Percentiles rank a stretch among this genome's conserved stretches.
phyloP scores from a whole-genome alignment of 164 flowering plant species.

The Dillenia suffruticosa region DNA sequence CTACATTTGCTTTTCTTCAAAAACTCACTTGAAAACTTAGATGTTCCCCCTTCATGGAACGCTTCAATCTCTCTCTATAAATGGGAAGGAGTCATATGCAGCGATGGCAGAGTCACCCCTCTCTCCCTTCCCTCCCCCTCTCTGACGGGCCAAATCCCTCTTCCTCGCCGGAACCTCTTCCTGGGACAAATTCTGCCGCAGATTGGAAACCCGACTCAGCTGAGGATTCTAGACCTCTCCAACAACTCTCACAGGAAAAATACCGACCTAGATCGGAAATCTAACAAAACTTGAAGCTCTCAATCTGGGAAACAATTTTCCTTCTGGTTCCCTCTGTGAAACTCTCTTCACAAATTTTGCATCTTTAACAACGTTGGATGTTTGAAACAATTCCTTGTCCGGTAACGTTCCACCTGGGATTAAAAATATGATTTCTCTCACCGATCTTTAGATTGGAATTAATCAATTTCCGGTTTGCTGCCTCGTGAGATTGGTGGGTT shows the following conservation, averaged over 20 bases:
- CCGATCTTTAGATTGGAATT: constrained; percentile 55
- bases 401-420: constrained; percentile 56
- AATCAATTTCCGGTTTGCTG: constrained; percentile 58
- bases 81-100: constrained; percentile 60
- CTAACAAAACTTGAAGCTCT: constrained; percentile 31
- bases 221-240: constrained; percentile 49
- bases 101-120: constrained; percentile 31
- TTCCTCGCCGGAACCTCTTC: constrained; percentile 49
- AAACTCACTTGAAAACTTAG: constrained; percentile 33
- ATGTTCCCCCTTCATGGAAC: constrained; percentile 45
- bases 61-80: constrained; percentile 33
- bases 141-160: constrained; percentile 50
- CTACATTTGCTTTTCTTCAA: constrained; percentile 47
- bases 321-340: constrained; percentile 51
- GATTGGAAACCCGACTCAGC: constrained; percentile 31
- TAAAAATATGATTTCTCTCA: constrained; percentile 40
- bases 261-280: constrained; percentile 40
- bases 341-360: constrained; percentile 29
- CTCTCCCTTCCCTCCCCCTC: constrained; percentile 36
- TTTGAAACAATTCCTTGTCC: constrained; percentile 57
- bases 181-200: constrained; percentile 55
- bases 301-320: constrained; percentile 45
- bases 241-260: constrained; percentile 31
- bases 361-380: constrained; percentile 42
- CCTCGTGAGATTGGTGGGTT: constrained; percentile 63